A percentile compares a stretch with the other conserved stretches of the same genome.
Conservation (phyloP, 768 basidiomycete species). For the Leccinum obscurum region DNA sequence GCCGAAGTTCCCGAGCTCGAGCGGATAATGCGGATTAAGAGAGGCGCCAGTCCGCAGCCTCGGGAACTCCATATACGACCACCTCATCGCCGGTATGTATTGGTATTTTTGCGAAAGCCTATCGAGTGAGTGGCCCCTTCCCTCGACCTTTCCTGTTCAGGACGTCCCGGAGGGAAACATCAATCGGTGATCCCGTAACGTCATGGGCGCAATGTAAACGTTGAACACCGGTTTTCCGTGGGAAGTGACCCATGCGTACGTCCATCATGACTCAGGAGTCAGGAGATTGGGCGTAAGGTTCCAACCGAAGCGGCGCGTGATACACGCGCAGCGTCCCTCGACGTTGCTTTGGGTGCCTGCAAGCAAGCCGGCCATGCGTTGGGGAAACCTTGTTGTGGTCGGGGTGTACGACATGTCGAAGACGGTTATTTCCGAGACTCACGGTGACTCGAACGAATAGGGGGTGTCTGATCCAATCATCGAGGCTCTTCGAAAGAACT, state of each 20-base stretch:
- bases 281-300: slow-evolving; percentile 48
- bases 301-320: slow-evolving; percentile 57
- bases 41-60: slow-evolving; percentile 42
- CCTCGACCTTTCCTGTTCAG: slow-evolving; percentile 43
- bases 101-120: slow-evolving; percentile 36
- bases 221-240: slow-evolving; percentile 42
- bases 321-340: background rate
- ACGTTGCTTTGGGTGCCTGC: slow-evolving; percentile 41
- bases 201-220: background rate
- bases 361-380: slow-evolving; percentile 28
- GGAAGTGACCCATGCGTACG: slow-evolving; percentile 15
- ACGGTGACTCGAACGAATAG: slow-evolving; percentile 38
- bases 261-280: background rate
- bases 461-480: slow-evolving; percentile 26
- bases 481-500: slow-evolving; percentile 34
- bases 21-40: background rate
- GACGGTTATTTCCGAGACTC: slow-evolving; percentile 11
- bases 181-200: background rate
- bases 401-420: slow-evolving; percentile 2
- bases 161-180: background rate
- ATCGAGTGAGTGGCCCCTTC: slow-evolving; percentile 50
- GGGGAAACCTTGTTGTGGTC: slow-evolving; percentile 46
- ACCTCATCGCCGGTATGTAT: slow-evolving; percentile 54
- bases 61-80: slow-evolving; percentile 55
- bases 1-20: too few relatives aligned